Percentiles rank a stretch among this genome's conserved stretches.
Conservation (phyloP, 352 stramenopile genomes). For the Blastocystis sp. region DNA sequence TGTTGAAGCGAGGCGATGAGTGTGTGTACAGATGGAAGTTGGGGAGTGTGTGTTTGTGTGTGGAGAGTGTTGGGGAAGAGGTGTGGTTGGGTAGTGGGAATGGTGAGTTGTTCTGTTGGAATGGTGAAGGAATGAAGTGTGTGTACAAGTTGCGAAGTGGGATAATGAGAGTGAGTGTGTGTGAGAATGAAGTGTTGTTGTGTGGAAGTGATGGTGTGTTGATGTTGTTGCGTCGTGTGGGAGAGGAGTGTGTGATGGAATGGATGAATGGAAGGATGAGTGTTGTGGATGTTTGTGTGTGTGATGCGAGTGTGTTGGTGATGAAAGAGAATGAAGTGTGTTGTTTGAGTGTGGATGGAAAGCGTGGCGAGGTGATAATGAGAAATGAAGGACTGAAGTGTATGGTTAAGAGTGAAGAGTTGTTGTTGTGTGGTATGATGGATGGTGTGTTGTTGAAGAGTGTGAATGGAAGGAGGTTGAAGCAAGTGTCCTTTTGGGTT, state of each 20-base stretch:
- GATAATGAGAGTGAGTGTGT: constrained; percentile 1
- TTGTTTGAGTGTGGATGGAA: background rate
- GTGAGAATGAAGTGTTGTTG: background rate
- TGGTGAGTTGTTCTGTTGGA: background rate
- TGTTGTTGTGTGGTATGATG: too few relatives aligned
- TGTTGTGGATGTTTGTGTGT: background rate
- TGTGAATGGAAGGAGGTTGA: background rate
- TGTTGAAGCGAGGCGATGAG: background rate
- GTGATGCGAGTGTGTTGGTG: background rate
- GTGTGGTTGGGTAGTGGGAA: background rate
- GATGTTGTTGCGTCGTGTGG: background rate
- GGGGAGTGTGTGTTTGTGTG: background rate
- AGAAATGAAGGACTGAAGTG: background rate
- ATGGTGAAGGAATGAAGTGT: background rate
- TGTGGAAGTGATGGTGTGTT: background rate
- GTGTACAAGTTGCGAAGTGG: background rate
- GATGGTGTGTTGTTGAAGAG: background rate
- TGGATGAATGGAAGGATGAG: background rate
- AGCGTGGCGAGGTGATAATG: background rate
- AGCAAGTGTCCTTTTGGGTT: background rate
- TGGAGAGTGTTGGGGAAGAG: background rate
- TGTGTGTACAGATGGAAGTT: background rate
- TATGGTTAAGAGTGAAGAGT: background rate
- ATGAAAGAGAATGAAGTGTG: background rate
- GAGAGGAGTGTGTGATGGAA: background rate